Base-by-base conservation (phyloP, 129 eudicot species). In the Flaveria linearis region DNA sequence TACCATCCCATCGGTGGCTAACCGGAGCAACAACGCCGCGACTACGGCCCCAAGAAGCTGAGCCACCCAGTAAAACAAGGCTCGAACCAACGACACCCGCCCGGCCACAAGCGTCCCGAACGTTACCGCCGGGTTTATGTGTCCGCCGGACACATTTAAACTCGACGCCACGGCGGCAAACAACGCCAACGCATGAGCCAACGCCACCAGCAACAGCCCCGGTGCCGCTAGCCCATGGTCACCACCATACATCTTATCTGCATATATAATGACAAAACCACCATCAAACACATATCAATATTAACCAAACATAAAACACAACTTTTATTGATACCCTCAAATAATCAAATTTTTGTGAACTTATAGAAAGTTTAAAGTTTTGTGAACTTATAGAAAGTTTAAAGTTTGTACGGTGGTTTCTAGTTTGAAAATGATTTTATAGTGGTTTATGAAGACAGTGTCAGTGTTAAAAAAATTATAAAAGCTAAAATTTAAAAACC, bases 141-240 rank as follows among this genome's bases (percentile, higher is more conserved):
- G 98, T 7, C 98, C 98, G 1, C 98, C 98, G 1, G 98, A 93
- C 5, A 90, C 90, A 8, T 93, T 93, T 55, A 90, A 78, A 68
- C 96, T 87, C 1, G 98, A 78, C 0, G 98, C 88, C 51, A 93
- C 88, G 1, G 98, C 98, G 0, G 98, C 97, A 23, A 93, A 93
- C 13, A 90, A 77, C 0, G 97, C 70, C 3, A 93, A 53, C 1
- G 92, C 96, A 43, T 90, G 92, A 2, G 98, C 98, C 7, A 93
- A 63, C 7, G 98, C 97, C 51, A 93, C 86, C 77, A 88, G 9
- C 73, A 84, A 66, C 45, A 90, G 75, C 7, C 88, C 76, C 0
- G 98, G 69, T 0, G 95, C 85, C 3, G 89, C 85, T 9, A 84
- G 46, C 22, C 50, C 80, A 12, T 33, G 71, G n/a, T 79, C 88